Percentiles rank a stretch among this genome's conserved stretches.
Conservation (phyloP, 2,329 filamentous ascomycete species). For the Claviceps humidiphila region DNA sequence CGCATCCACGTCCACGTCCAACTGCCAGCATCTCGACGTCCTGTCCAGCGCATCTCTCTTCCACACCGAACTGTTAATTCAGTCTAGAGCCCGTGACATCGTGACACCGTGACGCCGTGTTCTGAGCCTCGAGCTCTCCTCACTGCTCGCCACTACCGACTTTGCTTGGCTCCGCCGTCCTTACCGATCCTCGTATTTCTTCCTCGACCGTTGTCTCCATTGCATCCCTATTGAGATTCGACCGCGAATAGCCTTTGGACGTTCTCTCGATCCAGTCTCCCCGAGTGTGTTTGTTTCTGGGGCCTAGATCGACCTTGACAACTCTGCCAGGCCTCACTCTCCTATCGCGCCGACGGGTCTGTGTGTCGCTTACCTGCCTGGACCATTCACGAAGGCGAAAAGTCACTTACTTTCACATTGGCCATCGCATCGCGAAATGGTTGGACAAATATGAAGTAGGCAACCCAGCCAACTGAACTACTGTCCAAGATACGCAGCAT, state of each 20-base stretch:
- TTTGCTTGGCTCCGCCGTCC: not conserved
- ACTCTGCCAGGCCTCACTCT: not conserved
- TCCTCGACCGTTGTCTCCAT: not conserved
- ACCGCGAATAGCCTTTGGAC: not conserved
- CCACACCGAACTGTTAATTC: not conserved
- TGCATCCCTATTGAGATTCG: not conserved
- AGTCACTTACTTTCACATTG: not conserved
- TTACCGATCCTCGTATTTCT: not conserved
- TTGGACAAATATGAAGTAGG: not conserved
- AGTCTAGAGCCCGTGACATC: not conserved
- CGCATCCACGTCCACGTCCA: not conserved
- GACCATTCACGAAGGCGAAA: not conserved
- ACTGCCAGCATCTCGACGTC: not conserved
- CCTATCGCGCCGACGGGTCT: not conserved
- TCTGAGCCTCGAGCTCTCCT: not conserved
- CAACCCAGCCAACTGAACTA: not conserved
- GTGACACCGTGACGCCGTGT: not conserved
- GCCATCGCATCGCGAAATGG: not conserved
- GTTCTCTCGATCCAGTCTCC: not conserved
- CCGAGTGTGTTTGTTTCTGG: not conserved
- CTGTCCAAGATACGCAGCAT: not conserved
- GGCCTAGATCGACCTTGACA: not conserved
- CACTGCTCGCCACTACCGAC: not conserved
- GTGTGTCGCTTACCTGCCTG: not conserved
- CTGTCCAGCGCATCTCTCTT: not conserved